A percentile compares a stretch with the other conserved stretches of the same genome.
Evolutionary conservation across 768 basidiomycete species (phyloP).

Genomic region (Rhodotorula toruloides): DNA sequence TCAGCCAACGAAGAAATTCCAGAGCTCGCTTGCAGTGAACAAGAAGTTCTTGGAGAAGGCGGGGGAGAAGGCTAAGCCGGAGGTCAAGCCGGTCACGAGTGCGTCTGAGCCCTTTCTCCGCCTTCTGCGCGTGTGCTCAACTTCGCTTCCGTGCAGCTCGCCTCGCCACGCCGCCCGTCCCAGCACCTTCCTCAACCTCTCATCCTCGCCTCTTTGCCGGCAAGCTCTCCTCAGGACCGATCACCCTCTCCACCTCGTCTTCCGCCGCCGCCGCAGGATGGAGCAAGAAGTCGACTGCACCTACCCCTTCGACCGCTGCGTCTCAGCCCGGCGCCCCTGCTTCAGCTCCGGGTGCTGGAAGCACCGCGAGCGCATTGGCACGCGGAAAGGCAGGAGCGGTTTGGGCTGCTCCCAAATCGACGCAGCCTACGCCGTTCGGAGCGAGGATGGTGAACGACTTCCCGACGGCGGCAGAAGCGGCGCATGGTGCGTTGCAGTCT

Average conservation of each 20-base stretch:
- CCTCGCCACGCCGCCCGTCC: slow-evolving; percentile 13
- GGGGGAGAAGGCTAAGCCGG: slow-evolving; percentile 51
- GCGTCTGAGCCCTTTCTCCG: not conserved
- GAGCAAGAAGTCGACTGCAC: slow-evolving; percentile 2
- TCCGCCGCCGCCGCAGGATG: not conserved
- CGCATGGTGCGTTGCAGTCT: slow-evolving; percentile 57
- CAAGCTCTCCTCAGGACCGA: slow-evolving; percentile 33
- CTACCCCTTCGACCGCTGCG: not conserved
- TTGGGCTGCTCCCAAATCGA: slow-evolving; percentile 46
- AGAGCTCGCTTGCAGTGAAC: slow-evolving; percentile 84
- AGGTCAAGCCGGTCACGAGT: slow-evolving; percentile 13
- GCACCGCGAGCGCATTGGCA: slow-evolving; percentile 46
- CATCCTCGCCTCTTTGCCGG: slow-evolving; percentile 42
- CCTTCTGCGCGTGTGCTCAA: not conserved
- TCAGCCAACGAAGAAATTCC: slow-evolving; percentile 60
- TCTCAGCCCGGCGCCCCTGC: not conserved
- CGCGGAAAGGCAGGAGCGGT: slow-evolving; percentile 61
- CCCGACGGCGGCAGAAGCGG: slow-evolving; percentile 93
- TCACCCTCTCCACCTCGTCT: slow-evolving; percentile 10
- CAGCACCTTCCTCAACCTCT: slow-evolving; percentile 16
- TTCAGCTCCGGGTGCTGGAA: not conserved
- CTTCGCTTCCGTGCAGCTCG: not conserved
- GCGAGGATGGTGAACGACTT: slow-evolving; percentile 58
- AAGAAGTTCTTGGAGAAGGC: slow-evolving; percentile 95
- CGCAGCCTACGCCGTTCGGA: too few species aligned